Evolutionary conservation across 2,329 filamentous ascomycete genomes (phyloP).

Genomic region (Aspergillus costaricaensis): DNA sequence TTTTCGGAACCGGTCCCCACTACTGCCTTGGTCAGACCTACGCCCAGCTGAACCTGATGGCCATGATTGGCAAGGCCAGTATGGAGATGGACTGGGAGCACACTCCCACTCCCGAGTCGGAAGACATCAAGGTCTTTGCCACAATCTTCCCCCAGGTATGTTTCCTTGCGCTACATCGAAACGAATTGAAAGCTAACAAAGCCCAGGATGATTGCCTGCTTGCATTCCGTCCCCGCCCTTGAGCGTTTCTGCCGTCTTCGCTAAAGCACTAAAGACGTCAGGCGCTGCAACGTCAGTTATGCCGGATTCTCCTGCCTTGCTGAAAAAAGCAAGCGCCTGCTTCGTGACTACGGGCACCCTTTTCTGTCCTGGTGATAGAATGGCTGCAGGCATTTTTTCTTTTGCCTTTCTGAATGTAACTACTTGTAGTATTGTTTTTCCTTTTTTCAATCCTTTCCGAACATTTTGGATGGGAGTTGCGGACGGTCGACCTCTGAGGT

Average conservation of each 20-base stretch:
- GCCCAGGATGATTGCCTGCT: conserved; percentile 78
- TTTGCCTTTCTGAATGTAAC: conserved; percentile 16
- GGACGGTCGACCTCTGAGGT: conserved; percentile 4
- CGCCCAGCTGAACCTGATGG: conserved; percentile 82
- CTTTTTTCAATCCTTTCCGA: conserved; percentile 3
- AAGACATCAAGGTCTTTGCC: conserved; percentile 97
- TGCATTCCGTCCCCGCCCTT: conserved; percentile 60
- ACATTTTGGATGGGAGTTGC: conserved; percentile 12
- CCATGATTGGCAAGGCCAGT: conserved; percentile 87
- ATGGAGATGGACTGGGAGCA: conserved; percentile 89
- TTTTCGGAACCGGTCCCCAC: conserved; percentile 93
- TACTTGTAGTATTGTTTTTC: conserved; percentile 15
- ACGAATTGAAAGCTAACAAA: conserved; percentile 24
- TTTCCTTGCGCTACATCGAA: conserved; percentile 14
- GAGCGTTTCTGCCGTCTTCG: conserved; percentile 19
- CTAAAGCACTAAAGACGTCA: conserved; percentile 1
- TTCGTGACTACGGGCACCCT: conserved; percentile 16
- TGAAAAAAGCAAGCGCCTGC: conserved; percentile 1
- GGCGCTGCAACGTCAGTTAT: neutral
- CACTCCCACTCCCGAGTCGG: conserved; percentile 76
- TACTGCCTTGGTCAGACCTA: conserved; percentile 96
- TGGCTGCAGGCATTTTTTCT: conserved; percentile 15
- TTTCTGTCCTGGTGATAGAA: conserved; percentile 31
- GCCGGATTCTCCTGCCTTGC: neutral
- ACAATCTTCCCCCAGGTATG: conserved; percentile 92